A percentile compares a stretch with the other conserved stretches of the same genome.
These are phyloP conservation scores for Rauvolfia tetraphylla DNA, from an alignment of 257 asterid species.

Conservation along the genomic window DNA sequence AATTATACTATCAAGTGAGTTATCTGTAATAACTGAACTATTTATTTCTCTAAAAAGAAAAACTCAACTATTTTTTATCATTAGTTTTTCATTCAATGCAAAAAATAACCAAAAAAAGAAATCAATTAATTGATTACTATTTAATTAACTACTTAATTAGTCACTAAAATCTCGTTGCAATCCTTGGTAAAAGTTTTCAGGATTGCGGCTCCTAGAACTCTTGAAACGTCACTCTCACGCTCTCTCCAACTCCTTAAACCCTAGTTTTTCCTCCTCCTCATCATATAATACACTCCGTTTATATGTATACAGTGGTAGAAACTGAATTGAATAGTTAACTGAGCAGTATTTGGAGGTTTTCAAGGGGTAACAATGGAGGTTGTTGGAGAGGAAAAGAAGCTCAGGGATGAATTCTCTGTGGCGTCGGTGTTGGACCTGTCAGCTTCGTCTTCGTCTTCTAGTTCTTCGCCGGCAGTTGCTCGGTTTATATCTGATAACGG, in stretches of 20 bases:
- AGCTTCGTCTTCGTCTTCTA: conserved; percentile 47
- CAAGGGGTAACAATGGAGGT: conserved; percentile 22
- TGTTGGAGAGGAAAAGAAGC: conserved; percentile 49
- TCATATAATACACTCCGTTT: background rate
- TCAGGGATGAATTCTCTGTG: conserved; percentile 51
- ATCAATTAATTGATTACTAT: too few relatives aligned
- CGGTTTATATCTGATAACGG: conserved; percentile 54
- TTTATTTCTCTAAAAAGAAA: too few relatives aligned
- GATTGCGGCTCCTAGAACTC: background rate
- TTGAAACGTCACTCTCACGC: background rate
- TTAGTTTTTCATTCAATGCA: too few relatives aligned
- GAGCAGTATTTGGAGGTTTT: background rate
- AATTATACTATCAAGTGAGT: too few relatives aligned
- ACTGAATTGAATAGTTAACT: background rate
- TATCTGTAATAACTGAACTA: too few relatives aligned
- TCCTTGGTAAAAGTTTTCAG: background rate
- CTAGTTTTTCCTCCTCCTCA: conserved; percentile 5
- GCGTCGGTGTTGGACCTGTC: conserved; percentile 74
- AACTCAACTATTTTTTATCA: too few relatives aligned
- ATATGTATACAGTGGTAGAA: background rate
- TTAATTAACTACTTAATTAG: too few relatives aligned
- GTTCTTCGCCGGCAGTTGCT: conserved; percentile 49
- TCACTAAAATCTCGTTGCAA: background rate
- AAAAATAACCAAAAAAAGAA: too few relatives aligned
- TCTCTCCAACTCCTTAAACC: conserved; percentile 18